Base-by-base conservation (phyloP, 192 early-diverging fungal genomes). In the Thoreauomyces humboldtii region DNA sequence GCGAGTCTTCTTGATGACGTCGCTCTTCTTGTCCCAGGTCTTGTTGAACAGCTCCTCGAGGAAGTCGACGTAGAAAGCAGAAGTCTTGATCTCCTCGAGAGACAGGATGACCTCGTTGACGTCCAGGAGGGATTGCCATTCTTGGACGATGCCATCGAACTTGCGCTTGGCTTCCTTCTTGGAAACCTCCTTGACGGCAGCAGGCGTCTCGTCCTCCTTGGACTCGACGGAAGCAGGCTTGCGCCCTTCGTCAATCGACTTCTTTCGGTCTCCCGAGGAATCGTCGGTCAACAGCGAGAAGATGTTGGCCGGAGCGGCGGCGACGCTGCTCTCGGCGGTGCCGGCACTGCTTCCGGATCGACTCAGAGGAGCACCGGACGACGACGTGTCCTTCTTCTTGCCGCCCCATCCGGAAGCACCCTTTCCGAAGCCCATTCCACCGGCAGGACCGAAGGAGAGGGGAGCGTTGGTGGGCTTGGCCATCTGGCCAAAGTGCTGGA, bases 401-500 rank as follows among this genome's bases (percentile, higher is more conserved):
- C 31, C 46, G 22, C 74, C 61, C 70, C 83, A 87, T 38, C 82
- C 83, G 29, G 67, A 66, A 3, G 77, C 46, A 11, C 73, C 70
- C 34, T 60, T 53, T 14, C 61, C 60, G 7, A 81, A 71, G n/a
- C 61, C 76, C 63, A 53, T 71, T 44, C 68, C 74, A 21, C 78
- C 76, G 51, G 74, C 63, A 31, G 86, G 79, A 58, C 89, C 83
- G 36, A 87, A 75, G 34, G 75, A 80, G n/a, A 76, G 61, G 15
- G 62, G 27, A 7, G 66, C 62, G 34, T 72, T 63, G 41, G 71
- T 59, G 70, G 86, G 84, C 63, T 78, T 77, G 47, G 82, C 79
- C 37, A 89, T 72, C 51, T 89, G 81, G 35, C 92, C 92, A 74
- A 94, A 93, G 41, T 79, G 77, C 22, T 84, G 77, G 38, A 93